phyloP scores from a whole-genome alignment of 169 alveolate genomes.

The Cytauxzoon felis region DNA sequence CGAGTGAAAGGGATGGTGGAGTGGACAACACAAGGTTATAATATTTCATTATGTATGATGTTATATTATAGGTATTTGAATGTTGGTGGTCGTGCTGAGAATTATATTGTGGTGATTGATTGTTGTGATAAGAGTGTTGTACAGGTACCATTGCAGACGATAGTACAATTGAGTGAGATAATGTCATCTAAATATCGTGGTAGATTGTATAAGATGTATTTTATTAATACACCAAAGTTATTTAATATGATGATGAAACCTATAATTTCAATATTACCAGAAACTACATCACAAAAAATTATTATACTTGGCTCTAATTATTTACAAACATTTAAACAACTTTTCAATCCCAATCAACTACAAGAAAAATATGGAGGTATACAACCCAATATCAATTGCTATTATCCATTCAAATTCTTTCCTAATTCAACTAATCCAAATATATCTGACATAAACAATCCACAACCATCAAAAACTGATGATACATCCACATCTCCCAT shows the following conservation, averaged over 20 bases:
- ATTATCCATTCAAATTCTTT: slow-evolving; percentile 61
- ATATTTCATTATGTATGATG: not conserved
- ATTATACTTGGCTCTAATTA: slow-evolving; percentile 49
- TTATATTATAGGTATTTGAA: slow-evolving; percentile 47
- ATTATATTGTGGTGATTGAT: slow-evolving; percentile 59
- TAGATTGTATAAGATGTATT: slow-evolving; percentile 53
- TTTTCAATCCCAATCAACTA: slow-evolving; percentile 36
- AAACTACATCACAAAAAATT: slow-evolving; percentile 52
- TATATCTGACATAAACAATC: too few species aligned
- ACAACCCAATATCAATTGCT: slow-evolving; percentile 13
- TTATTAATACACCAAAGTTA: slow-evolving; percentile 61
- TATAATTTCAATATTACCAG: slow-evolving; percentile 51
- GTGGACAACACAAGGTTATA: not conserved
- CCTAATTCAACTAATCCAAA: slow-evolving; percentile 34
- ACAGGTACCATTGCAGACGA: slow-evolving; percentile 58
- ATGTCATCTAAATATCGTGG: slow-evolving; percentile 69
- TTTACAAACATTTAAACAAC: slow-evolving; percentile 11
- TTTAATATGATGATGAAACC: slow-evolving; percentile 56
- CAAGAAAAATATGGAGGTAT: slow-evolving; percentile 63
- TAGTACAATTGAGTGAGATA: slow-evolving; percentile 39
- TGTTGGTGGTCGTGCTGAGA: slow-evolving; percentile 64
- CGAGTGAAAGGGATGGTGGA: too few species aligned
- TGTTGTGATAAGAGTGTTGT: slow-evolving; percentile 57
- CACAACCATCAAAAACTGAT: too few species aligned
- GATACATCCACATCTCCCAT: too few species aligned